A percentile compares a stretch with the other conserved stretches of the same genome.
These are phyloP conservation scores for Cicer judaicum DNA, from an alignment of 306 rosid genomes.

Conservation along the genomic window DNA sequence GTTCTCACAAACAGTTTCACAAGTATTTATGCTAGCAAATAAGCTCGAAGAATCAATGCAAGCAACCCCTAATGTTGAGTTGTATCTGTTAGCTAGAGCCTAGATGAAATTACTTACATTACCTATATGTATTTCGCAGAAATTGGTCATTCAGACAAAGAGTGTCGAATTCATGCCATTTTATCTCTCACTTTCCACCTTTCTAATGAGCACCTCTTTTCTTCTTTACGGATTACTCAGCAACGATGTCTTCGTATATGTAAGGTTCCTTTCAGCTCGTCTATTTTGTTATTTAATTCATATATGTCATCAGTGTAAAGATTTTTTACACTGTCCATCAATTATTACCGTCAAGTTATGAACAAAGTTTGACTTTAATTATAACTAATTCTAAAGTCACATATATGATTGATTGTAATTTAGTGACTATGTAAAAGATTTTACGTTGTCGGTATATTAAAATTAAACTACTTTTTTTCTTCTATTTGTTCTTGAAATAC, in stretches of 20 bases:
- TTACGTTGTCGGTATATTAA: too few species aligned
- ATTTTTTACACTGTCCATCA: too few species aligned
- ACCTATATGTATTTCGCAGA: constrained; percentile 53
- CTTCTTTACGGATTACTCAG: constrained; percentile 74
- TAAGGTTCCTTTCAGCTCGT: constrained; percentile 52
- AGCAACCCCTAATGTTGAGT: not conserved
- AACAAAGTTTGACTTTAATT: too few species aligned
- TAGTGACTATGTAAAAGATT: too few species aligned
- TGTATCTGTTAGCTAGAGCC: constrained; percentile 27
- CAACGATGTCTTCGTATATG: constrained; percentile 67
- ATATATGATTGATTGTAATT: too few species aligned
- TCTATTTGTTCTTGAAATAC: constrained; percentile 2
- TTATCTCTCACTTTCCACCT: constrained; percentile 88
- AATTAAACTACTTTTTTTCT: not conserved
- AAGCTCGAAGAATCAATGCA: too few species aligned
- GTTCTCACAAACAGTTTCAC: too few species aligned
- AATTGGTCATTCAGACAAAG: constrained; percentile 79
- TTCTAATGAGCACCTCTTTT: constrained; percentile 84
- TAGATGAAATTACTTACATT: constrained; percentile 22
- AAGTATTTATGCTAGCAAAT: too few species aligned
- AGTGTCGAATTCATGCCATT: constrained; percentile 97
- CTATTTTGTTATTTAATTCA: not conserved
- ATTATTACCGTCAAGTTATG: too few species aligned
- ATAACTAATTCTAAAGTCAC: too few species aligned
- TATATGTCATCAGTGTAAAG: too few species aligned